These are phyloP conservation scores for Paecilomyces fulvus DNA, from an alignment of 2,329 filamentous ascomycete species.

Conservation along the genomic window DNA sequence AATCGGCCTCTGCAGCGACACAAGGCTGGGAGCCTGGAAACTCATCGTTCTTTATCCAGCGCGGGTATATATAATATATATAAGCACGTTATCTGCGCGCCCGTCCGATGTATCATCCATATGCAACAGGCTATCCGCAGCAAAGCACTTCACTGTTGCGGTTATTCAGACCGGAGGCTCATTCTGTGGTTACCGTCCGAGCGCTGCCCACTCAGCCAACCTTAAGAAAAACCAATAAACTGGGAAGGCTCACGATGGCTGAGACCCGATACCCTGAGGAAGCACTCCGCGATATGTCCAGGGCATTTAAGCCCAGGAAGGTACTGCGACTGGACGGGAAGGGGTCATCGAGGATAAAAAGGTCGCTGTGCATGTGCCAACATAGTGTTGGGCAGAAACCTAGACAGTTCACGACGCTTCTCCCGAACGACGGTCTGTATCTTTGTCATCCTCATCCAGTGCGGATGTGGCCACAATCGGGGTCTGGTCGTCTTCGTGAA, in stretches of 20 bases:
- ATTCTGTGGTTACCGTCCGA: not conserved
- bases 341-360: no score
- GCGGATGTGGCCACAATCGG: not conserved
- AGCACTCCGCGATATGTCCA: not conserved
- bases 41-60: not conserved
- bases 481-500: slow-evolving; percentile 4
- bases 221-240: not conserved
- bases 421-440: not conserved
- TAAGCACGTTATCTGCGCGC: not conserved
- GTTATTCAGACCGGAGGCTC: not conserved
- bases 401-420: not conserved
- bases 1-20: not conserved
- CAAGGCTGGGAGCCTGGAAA: not conserved
- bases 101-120: not conserved
- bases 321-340: not conserved
- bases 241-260: not conserved
- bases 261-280: not conserved
- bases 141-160: not conserved
- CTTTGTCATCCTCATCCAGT: not conserved
- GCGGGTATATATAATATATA: not conserved
- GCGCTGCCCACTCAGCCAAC: not conserved
- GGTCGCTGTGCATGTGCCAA: not conserved
- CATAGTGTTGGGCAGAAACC: not conserved
- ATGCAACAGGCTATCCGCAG: not conserved
- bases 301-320: not conserved